Evolutionary conservation across 495 filamentous ascomycete genomes (phyloP), one percentile per base, ranked within the genome.

Genomic region (Bryoglossum gracile): DNA sequence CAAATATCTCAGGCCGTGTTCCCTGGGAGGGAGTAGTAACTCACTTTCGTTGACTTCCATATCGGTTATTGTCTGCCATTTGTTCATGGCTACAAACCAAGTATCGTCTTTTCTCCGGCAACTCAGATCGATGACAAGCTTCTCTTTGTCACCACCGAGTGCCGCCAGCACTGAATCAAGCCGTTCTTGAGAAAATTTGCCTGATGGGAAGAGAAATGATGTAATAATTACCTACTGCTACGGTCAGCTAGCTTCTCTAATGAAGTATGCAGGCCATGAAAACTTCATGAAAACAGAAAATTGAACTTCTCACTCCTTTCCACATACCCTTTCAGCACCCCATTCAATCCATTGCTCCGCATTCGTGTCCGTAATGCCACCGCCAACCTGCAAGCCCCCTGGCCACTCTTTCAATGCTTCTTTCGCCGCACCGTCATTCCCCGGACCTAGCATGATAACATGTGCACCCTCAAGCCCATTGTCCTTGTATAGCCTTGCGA

Each of bases 41-140:
- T 42, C 68, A 87, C 92, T 83, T 71, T 84, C 69, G 58, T 80
- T 87, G 47, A 97, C 80, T 59, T 96, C 91, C 82, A 94, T 89
- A 61, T 95, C 87, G 1, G 92, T 97, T 49, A 97, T 81, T 3
- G 86, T 91, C 70, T 96, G 91, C 92, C 92, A 98, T 65, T 94
- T 91, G 63, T 97, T 84, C 87, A 92, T 98, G 33, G 92, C 91
- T 23, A 98, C 91, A 51, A 87, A 83, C 90, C 92, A 98, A 40
- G 54, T 76, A 10, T 77, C 76, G 14, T 75, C 86, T 48, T 80
- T 78, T 36, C 78, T 69, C 35, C 92, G 78, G 59, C 92, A 98
- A 61, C 87, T 94, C 16, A 98, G 75, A 65, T 98, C 92, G 62
- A 98, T 87, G 48, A 98, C 92, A 40, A 98, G 75, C 65, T 88